Evolutionary conservation across 805 yeast genomes (phyloP).

Genomic region (Zygoascus biomembranicola): DNA sequence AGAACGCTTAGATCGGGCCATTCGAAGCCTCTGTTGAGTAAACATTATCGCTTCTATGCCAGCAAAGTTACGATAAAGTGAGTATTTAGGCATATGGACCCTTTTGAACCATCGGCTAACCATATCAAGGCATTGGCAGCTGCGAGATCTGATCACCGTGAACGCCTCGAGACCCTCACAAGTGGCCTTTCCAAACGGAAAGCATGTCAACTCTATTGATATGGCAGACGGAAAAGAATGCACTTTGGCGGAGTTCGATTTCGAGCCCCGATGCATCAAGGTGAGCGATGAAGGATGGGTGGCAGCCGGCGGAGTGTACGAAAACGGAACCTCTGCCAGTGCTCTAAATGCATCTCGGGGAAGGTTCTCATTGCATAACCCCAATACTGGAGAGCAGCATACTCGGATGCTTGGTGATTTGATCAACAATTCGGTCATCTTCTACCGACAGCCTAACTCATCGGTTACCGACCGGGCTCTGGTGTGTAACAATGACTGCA

Average conservation of each 20-base stretch:
- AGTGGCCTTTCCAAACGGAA: constrained; percentile 52
- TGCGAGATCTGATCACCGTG: constrained; percentile 61
- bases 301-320: constrained; percentile 47
- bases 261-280: constrained; percentile 63
- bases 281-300: constrained; percentile 41
- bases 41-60: not conserved
- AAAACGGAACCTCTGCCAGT: constrained; percentile 21
- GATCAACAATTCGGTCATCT: constrained; percentile 68
- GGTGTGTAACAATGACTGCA: constrained; percentile 78
- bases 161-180: constrained; percentile 29
- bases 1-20: not conserved
- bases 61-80: not conserved
- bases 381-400: constrained; percentile 38
- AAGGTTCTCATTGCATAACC: constrained; percentile 48
- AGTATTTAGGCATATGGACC: not conserved
- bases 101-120: not conserved
- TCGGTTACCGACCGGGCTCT: constrained; percentile 39
- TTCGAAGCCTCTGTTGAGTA: not conserved
- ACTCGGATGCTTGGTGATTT: constrained; percentile 64
- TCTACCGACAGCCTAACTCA: constrained; percentile 15
- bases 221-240: constrained; percentile 31
- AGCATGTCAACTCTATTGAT: constrained; percentile 41
- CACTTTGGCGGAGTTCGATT: constrained; percentile 44
- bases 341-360: constrained; percentile 41
- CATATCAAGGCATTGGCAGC: constrained; percentile 57